Base-by-base conservation (phyloP, 768 basidiomycete species). In the Candolleomyces efflorescens region DNA sequence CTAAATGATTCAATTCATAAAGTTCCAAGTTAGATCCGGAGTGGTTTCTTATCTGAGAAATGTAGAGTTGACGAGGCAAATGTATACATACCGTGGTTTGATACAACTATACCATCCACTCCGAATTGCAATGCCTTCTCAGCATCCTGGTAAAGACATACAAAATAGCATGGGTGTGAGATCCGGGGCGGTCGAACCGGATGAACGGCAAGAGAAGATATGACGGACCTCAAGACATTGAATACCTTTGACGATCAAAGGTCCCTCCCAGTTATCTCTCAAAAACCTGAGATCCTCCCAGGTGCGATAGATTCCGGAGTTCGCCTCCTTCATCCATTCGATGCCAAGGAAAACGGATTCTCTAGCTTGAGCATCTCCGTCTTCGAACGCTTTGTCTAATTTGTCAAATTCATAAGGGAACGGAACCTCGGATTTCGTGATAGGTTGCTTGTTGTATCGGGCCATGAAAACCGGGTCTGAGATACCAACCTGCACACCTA, bases 391-490 rank as follows among this genome's bases (percentile, higher is more conserved):
- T 51, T 72, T 68, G 62, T 84, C 75, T 53, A 81, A 61, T 56
- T 75, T 76, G 1, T 63, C 68, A 1, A 83, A 71, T 43, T 85
- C 79, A 64, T 90, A 84, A 1, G 89, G 89, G 65, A 85, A 90
- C 39, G 65, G 61, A 1, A 82, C 68, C 47, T 78, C 62, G 20
- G 62, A 56, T 53, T 80, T 64, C 18, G 66, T 60, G 50, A 78
- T 59, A 37, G 82, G 81, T 58, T 82, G 70, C 27, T 76, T 74
- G 44, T 75, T 76, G 59, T 76, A 73, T 32, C 77, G 75, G 1
- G 71, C 72, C 90, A 91, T 91, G 72, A 91, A 92, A 12, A 81
- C 87, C 0, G 91, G 91, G 65, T 93, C 90, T 0, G 87, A 85
- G 6, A 74, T 75, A 51, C 86, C 88, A 23, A 89, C 78, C 65